Base-by-base conservation (phyloP, 164 flowering plant genomes). In the Chimonanthus praecox region DNA sequence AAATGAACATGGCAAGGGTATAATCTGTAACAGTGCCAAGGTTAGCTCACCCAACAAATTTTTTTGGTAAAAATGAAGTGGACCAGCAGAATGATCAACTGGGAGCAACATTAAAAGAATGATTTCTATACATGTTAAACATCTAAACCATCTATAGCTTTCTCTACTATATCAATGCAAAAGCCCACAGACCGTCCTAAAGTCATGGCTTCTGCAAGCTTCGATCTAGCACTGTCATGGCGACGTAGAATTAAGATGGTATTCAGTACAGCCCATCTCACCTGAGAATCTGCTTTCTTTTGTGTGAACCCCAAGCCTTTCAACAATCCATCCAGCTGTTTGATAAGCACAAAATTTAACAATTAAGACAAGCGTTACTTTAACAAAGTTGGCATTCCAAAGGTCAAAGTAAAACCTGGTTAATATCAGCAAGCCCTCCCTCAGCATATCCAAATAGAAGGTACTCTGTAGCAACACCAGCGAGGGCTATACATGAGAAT, bases 261-360 rank as follows among this genome's bases (percentile, higher is more conserved):
- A 78, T 92, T 95, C 62, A 92, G 83, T 1, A 95, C 91, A 46
- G 98, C 89, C 98, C 99, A 95, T 78, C 99, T 84, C 21, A 95
- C 97, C 78, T 92, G 98, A 70, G 96, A 91, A 80, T 95, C 94
- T 7, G 92, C 90, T 75, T 92, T 90, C 96, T 91, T 92, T 80
- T 92, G 93, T 3, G 94, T 89, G 80, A 95, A 91, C 2, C 97
- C 93, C 79, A 89, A 80, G 78, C 92, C 71, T 64, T 84, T 85
- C 0, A 92, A 84, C 64, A 92, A 69, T 49, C 62, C 48, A 71
- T 94, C 98, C 88, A 90, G 79, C 96, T 95, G 87, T 60, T 62
- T 49, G 73, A 62, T 10, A 18, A 71, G 2, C 61, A 78, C 33
- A 68, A 60, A 63, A 76, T 6, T 7, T 5, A 15, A n/a, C 62